These are phyloP conservation scores for Poronia punctata DNA, from an alignment of 495 filamentous ascomycete genomes.

Conservation along the genomic window DNA sequence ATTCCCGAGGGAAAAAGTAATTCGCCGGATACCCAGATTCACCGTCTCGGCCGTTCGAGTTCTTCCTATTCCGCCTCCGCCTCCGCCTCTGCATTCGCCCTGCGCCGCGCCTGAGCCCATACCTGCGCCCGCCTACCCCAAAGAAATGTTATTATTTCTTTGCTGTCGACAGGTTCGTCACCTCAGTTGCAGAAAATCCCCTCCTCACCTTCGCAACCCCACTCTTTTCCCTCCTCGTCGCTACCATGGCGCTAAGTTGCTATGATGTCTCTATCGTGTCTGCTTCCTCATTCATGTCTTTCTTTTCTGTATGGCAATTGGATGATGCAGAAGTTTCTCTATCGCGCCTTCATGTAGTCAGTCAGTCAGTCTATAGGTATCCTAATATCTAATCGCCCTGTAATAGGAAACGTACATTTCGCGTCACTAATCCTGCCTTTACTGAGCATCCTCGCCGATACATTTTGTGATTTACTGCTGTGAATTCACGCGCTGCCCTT, in stretches of 20 bases:
- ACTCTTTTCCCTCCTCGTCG: too few species aligned
- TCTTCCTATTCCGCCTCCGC: conserved; percentile 25
- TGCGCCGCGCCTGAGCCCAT: too few species aligned
- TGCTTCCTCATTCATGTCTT: not conserved
- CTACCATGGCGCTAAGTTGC: too few species aligned
- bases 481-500: too few species aligned
- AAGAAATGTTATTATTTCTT: too few species aligned
- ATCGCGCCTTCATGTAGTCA: conserved; percentile 1
- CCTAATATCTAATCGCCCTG: conserved; percentile 1
- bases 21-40: conserved; percentile 15
- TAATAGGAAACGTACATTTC: too few species aligned
- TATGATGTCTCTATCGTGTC: too few species aligned
- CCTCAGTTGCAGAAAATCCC: too few species aligned
- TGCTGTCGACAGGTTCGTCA: too few species aligned
- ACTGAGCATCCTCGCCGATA: conserved; percentile 1
- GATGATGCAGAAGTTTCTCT: not conserved
- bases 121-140: not conserved
- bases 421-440: too few species aligned
- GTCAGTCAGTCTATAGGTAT: conserved; percentile 9
- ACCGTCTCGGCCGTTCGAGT: conserved; percentile 22
- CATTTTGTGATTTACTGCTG: conserved; percentile 4
- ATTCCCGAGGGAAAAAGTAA: conserved; percentile 12
- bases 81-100: not conserved
- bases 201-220: too few species aligned
- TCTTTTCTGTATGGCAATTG: not conserved